phyloP scores from a whole-genome alignment of 1,284 basidiomycete species.

The Cutaneotrichosporon cutaneum region DNA sequence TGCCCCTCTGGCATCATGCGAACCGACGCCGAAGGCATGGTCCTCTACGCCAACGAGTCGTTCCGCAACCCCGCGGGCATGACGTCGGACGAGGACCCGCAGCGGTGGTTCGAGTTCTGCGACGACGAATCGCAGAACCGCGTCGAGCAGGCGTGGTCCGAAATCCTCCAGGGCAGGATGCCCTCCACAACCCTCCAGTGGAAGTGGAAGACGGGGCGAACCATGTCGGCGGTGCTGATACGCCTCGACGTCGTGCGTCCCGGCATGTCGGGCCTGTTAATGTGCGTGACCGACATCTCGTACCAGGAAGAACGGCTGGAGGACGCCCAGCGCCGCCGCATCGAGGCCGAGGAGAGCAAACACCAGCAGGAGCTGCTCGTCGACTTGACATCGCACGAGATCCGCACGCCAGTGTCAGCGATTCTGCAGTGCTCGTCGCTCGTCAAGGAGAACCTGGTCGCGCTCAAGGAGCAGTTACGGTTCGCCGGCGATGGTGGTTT shows the following conservation, averaged over 20 bases:
- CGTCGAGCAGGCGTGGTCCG: constrained; percentile 7
- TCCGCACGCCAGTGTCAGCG: constrained; percentile 48
- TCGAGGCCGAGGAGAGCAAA: constrained; percentile 42
- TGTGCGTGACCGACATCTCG: constrained; percentile 44
- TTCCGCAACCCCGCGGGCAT: constrained; percentile 30
- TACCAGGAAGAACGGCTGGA: constrained; percentile 42
- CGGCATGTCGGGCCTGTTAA: constrained; percentile 37
- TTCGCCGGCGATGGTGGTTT: constrained; percentile 30
- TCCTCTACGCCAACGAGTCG: constrained; percentile 41
- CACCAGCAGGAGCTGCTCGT: constrained; percentile 51
- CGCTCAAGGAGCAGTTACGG: constrained; percentile 41
- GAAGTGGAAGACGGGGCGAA: constrained; percentile 42
- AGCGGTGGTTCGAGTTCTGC: constrained; percentile 24
- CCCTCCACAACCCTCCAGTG: constrained; percentile 31
- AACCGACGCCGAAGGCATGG: constrained; percentile 26
- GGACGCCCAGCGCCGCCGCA: constrained; percentile 41
- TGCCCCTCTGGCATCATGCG: constrained; percentile 46
- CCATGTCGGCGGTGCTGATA: constrained; percentile 39
- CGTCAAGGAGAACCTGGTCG: constrained; percentile 47
- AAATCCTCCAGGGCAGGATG: constrained; percentile 18
- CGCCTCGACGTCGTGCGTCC: constrained; percentile 37
- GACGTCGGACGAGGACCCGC: constrained; percentile 14
- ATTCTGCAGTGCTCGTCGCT: constrained; percentile 50
- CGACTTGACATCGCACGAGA: constrained; percentile 52
- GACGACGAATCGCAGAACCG: constrained; percentile 21